phyloP scores from a whole-genome alignment of 2,329 filamentous ascomycete genomes.

The Botrytis hyacinthi region DNA sequence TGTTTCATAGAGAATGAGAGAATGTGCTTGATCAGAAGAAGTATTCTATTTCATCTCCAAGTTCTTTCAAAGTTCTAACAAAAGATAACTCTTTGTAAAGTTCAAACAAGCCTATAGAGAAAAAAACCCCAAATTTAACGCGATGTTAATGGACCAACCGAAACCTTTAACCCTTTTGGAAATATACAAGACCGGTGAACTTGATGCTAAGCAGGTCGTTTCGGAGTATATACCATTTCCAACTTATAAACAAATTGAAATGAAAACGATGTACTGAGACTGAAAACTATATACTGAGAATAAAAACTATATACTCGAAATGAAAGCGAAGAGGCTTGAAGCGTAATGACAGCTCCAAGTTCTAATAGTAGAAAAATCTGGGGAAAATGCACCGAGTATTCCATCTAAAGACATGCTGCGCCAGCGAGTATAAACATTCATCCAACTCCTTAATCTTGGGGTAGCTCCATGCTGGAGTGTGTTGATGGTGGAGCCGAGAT shows the following conservation, averaged over 20 bases:
- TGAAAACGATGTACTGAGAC: not conserved
- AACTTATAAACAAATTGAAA: not conserved
- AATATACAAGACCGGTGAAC: not conserved
- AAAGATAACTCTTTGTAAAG: not conserved
- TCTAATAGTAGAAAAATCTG: not conserved
- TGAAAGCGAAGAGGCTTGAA: not conserved
- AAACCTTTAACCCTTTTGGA: not conserved
- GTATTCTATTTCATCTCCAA: not conserved
- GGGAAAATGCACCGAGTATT: not conserved
- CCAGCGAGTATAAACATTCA: not conserved
- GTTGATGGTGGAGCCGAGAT: not conserved
- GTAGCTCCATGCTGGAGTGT: not conserved
- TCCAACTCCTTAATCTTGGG: not conserved
- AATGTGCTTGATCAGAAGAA: not conserved
- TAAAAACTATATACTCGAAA: not conserved
- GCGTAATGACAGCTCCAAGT: not conserved
- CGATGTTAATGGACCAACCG: not conserved
- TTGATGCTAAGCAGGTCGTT: not conserved
- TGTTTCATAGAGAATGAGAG: not conserved
- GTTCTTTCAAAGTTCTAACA: not conserved
- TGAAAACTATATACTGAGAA: not conserved
- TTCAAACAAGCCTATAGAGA: not conserved
- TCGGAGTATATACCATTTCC: not conserved
- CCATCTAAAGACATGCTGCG: not conserved
- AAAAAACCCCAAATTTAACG: not conserved